These are phyloP conservation scores for Emmonsia crescens DNA, from an alignment of 2,329 filamentous ascomycete species.

Conservation along the genomic window DNA sequence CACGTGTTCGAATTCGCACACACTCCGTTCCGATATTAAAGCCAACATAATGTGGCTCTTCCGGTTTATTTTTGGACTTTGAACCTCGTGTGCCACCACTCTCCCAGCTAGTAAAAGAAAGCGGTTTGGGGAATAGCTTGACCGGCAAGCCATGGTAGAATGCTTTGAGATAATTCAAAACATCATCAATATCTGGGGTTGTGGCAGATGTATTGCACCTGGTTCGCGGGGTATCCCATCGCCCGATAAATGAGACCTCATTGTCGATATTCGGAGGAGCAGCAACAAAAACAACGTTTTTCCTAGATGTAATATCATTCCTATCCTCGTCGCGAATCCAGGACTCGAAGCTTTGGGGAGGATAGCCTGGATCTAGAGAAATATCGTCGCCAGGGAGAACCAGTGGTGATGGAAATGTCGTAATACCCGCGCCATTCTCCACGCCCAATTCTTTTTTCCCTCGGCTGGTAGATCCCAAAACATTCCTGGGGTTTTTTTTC, in stretches of 20 bases:
- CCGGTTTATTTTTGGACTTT: constrained; percentile 3
- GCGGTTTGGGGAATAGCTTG: constrained; percentile 28
- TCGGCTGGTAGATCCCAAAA: neutral
- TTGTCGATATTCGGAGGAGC: constrained; percentile 33
- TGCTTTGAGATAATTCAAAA: constrained; percentile 35
- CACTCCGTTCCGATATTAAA: constrained; percentile 29
- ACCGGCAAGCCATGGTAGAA: constrained; percentile 48
- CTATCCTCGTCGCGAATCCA: constrained; percentile 40
- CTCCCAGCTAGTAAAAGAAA: constrained; percentile 44
- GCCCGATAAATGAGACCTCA: constrained; percentile 29
- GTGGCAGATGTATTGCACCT: constrained; percentile 1
- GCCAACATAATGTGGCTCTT: constrained; percentile 33
- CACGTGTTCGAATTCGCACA: constrained; percentile 43
- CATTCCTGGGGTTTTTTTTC: neutral
- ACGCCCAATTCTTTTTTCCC: neutral
- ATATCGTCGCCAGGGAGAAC: constrained; percentile 51
- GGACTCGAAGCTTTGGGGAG: constrained; percentile 42
- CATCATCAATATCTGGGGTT: constrained; percentile 18
- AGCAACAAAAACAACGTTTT: constrained; percentile 46
- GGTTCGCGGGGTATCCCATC: constrained; percentile 32
- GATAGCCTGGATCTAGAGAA: constrained; percentile 40
- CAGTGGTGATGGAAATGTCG: constrained; percentile 47
- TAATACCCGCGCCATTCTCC: neutral
- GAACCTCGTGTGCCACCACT: constrained; percentile 6
- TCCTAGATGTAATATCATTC: constrained; percentile 39